Conservation (phyloP, 2,329 filamentous ascomycete genomes). For the Daldinia eschscholtzii region DNA sequence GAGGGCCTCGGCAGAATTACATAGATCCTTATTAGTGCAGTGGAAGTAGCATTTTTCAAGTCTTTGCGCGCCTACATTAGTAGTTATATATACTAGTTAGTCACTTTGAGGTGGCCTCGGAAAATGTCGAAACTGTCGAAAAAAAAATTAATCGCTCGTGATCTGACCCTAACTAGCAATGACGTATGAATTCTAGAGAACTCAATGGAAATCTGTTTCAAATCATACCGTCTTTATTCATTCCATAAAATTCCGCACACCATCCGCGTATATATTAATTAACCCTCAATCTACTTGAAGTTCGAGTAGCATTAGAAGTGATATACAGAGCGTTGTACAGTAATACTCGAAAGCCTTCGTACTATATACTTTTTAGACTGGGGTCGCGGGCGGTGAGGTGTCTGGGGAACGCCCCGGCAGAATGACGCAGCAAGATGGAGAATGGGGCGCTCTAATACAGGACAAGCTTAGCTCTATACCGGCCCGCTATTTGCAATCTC, state of each 20-base stretch:
- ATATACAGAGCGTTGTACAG: neutral
- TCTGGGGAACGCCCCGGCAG: conserved; percentile 16
- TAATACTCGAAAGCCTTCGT: neutral
- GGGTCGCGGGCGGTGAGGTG: conserved; percentile 25
- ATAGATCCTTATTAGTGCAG: no score
- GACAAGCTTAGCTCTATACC: neutral
- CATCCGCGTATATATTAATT: conserved; percentile 7
- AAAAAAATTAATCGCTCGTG: neutral
- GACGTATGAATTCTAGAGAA: neutral
- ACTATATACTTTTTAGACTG: conserved; percentile 10
- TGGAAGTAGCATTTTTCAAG: neutral
- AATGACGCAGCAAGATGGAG: conserved; percentile 29
- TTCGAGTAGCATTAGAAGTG: neutral
- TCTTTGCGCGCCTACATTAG: no score
- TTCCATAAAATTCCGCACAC: conserved; percentile 2
- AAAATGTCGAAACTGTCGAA: neutral
- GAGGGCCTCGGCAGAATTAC: neutral
- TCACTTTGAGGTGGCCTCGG: neutral
- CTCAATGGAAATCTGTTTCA: neutral
- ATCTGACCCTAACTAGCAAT: neutral
- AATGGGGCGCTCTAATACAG: conserved; percentile 8
- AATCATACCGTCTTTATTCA: neutral
- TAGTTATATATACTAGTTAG: no score
- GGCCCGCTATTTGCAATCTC: conserved; percentile 11
- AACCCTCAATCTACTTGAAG: conserved; percentile 1